Base-by-base conservation (phyloP, 1,139 yeast species). In the Hyphopichia burtonii region DNA sequence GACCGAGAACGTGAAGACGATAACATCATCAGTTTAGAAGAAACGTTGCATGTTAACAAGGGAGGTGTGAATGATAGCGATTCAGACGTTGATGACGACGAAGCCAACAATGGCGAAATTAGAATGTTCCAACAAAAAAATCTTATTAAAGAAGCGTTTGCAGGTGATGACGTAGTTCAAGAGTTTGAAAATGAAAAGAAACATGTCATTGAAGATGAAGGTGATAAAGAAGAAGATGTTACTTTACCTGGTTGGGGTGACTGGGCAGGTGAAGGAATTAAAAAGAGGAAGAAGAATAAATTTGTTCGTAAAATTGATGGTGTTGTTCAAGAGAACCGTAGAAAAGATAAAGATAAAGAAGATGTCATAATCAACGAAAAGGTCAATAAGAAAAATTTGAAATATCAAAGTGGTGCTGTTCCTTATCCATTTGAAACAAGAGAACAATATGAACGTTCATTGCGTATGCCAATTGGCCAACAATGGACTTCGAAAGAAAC, bases 221-320 rank as follows among this genome's bases (percentile, higher is more conserved):
- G 82, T 46, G 97, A 93, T 61, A 77, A 88, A 59, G 90, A 84
- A 54, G 84, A 85, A 47, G 96, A 91, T 59, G 66, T 84, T 41
- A 85, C 96, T 0, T 66, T 91, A 40, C 98, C 98, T 3, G 99
- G 99, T 2, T 93, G 99, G 98, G 93, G 93, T 38, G 86, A 78
- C 44, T 86, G 94, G 93, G 82, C 86, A 3, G 83, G 80, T 15
- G 77, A 74, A n/a, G 61, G 56, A 11, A 58, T 62, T 19, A 70
- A 67, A 37, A 73, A 74, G 42, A 74, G 74, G 44, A 68, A 72
- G 54, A 78, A 82, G 56, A 82, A 83, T 65, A 73, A 76, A 54
- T 74, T 85, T 45, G 74, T 84, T 16, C 78, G 83, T 47, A 86
- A 80, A 49, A 66, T 84, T 31, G 80, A 83, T 57, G 98, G 98